Percentiles rank a stretch among this genome's conserved stretches.
Conservation (phyloP, 1,284 basidiomycete species). For the Pascua sp. region DNA sequence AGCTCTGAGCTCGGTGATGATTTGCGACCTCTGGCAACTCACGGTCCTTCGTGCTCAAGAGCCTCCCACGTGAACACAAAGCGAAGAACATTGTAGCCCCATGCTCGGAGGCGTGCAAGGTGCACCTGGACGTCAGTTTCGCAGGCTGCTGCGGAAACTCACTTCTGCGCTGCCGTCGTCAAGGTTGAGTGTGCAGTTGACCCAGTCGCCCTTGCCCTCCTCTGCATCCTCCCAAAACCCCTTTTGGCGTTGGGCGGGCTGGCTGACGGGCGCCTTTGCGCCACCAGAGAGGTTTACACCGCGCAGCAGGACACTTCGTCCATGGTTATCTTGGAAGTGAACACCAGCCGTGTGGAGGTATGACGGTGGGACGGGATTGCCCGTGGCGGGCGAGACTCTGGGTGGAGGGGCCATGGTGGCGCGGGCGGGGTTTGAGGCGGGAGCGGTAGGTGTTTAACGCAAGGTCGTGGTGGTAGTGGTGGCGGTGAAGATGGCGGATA, state of each 20-base stretch:
- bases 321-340: constrained; percentile 78
- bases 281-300: constrained; percentile 91
- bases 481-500: too few relatives aligned
- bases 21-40: constrained; percentile 51
- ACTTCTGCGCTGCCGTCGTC: constrained; percentile 51
- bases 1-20: too few relatives aligned
- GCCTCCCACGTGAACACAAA: constrained; percentile 95
- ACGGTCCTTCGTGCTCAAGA: constrained; percentile 89
- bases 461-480: too few relatives aligned
- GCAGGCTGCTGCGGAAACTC: constrained; percentile 4
- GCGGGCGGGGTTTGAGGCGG: not conserved
- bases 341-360: constrained; percentile 64
- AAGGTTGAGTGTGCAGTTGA: constrained; percentile 68
- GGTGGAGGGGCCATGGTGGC: constrained; percentile 40
- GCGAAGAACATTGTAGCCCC: constrained; percentile 93
- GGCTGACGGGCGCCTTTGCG: constrained; percentile 72
- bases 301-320: constrained; percentile 78
- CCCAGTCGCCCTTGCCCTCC: constrained; percentile 60
- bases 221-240: constrained; percentile 89
- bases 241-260: constrained; percentile 65
- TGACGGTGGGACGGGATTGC: constrained; percentile 51
- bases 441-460: not conserved
- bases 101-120: constrained; percentile 74
- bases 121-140: constrained; percentile 64
- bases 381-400: constrained; percentile 65